phyloP scores from a whole-genome alignment of 1,139 yeast species.

The Diutina pseudorugosa region DNA sequence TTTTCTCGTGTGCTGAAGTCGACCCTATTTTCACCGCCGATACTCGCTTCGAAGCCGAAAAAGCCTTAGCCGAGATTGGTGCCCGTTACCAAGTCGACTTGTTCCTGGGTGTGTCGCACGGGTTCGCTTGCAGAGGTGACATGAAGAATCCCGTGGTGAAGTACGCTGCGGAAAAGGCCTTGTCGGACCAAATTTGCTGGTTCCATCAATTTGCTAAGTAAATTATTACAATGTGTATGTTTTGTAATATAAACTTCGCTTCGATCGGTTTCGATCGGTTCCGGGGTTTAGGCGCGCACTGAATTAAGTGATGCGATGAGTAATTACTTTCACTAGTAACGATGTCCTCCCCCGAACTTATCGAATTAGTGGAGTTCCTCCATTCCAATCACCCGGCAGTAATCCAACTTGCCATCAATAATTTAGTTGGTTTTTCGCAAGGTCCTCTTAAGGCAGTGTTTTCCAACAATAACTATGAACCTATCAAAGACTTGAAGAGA shows the following conservation, averaged over 20 bases:
- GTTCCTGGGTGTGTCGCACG: constrained; percentile 55
- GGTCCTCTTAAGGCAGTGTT: constrained; percentile 58
- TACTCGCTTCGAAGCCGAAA: constrained; percentile 49
- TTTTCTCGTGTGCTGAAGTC: constrained; percentile 61
- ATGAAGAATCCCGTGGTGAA: constrained; percentile 34
- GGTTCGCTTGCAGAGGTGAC: constrained; percentile 74
- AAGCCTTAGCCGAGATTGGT: constrained; percentile 27
- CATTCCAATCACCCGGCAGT: constrained; percentile 79
- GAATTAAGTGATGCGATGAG: not conserved
- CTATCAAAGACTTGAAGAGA: constrained; percentile 62
- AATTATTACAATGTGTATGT: no score
- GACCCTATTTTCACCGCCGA: constrained; percentile 56
- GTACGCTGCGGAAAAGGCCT: constrained; percentile 61
- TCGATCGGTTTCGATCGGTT: not conserved
- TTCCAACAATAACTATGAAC: constrained; percentile 55
- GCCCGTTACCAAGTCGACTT: constrained; percentile 47
- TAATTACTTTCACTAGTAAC: not conserved
- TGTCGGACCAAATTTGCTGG: constrained; percentile 38
- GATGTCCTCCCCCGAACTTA: constrained; percentile 49
- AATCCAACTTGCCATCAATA: constrained; percentile 74
- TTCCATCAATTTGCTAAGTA: not conserved
- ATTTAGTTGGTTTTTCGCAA: constrained; percentile 71
- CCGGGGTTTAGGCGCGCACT: not conserved
- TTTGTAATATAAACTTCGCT: no score
- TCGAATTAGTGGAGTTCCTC: constrained; percentile 67